Conservation (phyloP, 2,329 filamentous ascomycete species). For the Colletotrichum sojae region DNA sequence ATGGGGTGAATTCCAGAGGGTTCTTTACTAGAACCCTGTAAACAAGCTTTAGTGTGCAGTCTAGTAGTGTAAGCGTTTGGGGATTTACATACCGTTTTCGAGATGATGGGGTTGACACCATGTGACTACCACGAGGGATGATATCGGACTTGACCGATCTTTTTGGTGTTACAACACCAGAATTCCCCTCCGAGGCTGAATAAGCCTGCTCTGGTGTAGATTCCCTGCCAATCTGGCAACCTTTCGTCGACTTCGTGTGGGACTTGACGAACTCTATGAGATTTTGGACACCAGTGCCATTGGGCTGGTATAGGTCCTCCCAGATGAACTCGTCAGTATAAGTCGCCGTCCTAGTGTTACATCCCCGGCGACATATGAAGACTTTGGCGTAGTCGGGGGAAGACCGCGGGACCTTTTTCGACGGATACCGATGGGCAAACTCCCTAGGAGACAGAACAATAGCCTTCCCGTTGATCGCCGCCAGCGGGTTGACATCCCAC, state of each 20-base stretch:
- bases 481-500: slow-evolving; percentile 88
- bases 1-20: slow-evolving; percentile 92
- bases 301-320: slow-evolving; percentile 85
- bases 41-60: background rate
- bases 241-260: slow-evolving; percentile 80
- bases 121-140: slow-evolving; percentile 28
- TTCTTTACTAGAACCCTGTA: slow-evolving; percentile 82
- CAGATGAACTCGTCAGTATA: slow-evolving; percentile 95
- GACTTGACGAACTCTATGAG: slow-evolving; percentile 78
- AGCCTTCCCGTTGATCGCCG: slow-evolving; percentile 92
- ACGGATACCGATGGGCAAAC: slow-evolving; percentile 80
- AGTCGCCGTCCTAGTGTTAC: slow-evolving; percentile 87
- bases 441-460: slow-evolving; percentile 79
- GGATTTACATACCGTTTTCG: slow-evolving; percentile 60
- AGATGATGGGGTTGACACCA: slow-evolving; percentile 61
- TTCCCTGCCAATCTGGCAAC: slow-evolving; percentile 50
- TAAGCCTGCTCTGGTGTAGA: slow-evolving; percentile 50
- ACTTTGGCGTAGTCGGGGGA: slow-evolving; percentile 85
- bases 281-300: slow-evolving; percentile 73
- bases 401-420: slow-evolving; percentile 79
- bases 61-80: background rate
- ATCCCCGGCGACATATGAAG: slow-evolving; percentile 91
- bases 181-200: slow-evolving; percentile 46
- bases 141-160: slow-evolving; percentile 1
- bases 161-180: slow-evolving; percentile 42